These are phyloP conservation scores for Canariomyces notabilis DNA, from an alignment of 2,329 filamentous ascomycete genomes.

Conservation along the genomic window DNA sequence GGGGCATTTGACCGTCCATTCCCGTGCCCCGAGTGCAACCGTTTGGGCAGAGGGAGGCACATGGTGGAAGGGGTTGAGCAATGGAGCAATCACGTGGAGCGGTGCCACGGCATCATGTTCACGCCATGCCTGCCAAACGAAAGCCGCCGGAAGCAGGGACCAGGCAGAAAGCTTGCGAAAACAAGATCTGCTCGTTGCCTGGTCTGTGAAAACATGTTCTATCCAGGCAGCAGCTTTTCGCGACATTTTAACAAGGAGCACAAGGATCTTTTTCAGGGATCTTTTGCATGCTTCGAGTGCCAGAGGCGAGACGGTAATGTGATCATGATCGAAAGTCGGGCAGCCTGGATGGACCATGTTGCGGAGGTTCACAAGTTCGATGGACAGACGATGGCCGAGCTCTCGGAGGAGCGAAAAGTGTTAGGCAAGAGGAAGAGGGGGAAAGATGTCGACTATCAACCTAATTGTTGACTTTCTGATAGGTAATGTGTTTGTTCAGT, in stretches of 20 bases:
- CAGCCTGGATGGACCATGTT: background rate
- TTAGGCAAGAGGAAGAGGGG: background rate
- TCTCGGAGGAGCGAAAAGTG: background rate
- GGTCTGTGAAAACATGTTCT: background rate
- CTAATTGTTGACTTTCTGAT: no score
- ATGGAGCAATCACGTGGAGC: constrained; percentile 7
- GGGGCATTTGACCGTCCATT: background rate
- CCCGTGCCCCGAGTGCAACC: background rate
- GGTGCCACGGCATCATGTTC: background rate
- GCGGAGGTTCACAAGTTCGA: background rate
- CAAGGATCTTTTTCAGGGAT: background rate
- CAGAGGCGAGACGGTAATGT: background rate
- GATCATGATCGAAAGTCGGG: background rate
- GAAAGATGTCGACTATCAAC: no score
- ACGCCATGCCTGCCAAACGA: background rate
- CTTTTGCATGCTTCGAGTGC: constrained; percentile 1
- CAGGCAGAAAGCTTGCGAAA: background rate
- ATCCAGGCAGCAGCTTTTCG: background rate
- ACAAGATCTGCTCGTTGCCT: constrained; percentile 1
- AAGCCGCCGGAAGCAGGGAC: background rate
- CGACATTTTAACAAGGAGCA: constrained; percentile 4
- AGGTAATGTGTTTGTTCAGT: no score
- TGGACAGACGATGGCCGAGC: background rate
- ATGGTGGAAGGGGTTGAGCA: constrained; percentile 1
- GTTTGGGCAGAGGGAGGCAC: background rate